A percentile compares a stretch with the other conserved stretches of the same genome.
Evolutionary conservation across 805 yeast genomes (phyloP).

Genomic region (Cyberlindnera saturnus): DNA sequence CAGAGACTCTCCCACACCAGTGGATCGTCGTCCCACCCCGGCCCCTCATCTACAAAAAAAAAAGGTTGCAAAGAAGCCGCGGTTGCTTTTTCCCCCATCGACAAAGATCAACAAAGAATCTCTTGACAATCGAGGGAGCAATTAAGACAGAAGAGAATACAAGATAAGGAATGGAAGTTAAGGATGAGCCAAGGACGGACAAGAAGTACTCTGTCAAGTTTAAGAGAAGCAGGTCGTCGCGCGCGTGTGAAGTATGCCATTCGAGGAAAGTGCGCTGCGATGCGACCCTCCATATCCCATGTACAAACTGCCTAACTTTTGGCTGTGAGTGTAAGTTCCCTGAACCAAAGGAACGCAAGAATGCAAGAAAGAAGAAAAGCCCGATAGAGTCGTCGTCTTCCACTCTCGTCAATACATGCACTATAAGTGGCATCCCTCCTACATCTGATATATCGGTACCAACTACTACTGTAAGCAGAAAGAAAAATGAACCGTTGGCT

Average conservation of each 20-base stretch:
- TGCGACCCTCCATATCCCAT: constrained; percentile 51
- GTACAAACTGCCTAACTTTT: constrained; percentile 67
- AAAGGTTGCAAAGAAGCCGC: background rate
- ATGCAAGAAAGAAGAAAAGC: constrained; percentile 20
- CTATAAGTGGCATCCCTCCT: background rate
- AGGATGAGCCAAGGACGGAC: constrained; percentile 4
- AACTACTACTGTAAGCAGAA: constrained; percentile 19
- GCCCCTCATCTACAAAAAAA: too few relatives aligned
- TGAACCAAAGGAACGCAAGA: constrained; percentile 43
- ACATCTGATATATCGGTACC: constrained; percentile 1
- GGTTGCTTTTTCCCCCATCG: too few relatives aligned
- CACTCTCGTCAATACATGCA: too few relatives aligned
- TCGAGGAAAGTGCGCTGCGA: constrained; percentile 78
- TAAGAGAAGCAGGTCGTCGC: constrained; percentile 43
- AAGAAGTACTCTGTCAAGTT: constrained; percentile 40
- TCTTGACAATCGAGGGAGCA: too few relatives aligned
- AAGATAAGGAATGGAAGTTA: background rate
- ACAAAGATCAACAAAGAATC: too few relatives aligned
- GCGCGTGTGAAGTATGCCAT: constrained; percentile 77
- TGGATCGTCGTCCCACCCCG: too few relatives aligned
- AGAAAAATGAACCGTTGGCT: constrained; percentile 29
- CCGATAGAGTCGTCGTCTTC: too few relatives aligned
- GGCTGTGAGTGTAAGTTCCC: constrained; percentile 69
- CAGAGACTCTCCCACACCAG: too few relatives aligned
- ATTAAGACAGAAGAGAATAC: background rate